Evolutionary conservation across 257 asterid species (phyloP), one percentile per base, ranked within the genome.

Genomic region (Sherardia arvensis): DNA sequence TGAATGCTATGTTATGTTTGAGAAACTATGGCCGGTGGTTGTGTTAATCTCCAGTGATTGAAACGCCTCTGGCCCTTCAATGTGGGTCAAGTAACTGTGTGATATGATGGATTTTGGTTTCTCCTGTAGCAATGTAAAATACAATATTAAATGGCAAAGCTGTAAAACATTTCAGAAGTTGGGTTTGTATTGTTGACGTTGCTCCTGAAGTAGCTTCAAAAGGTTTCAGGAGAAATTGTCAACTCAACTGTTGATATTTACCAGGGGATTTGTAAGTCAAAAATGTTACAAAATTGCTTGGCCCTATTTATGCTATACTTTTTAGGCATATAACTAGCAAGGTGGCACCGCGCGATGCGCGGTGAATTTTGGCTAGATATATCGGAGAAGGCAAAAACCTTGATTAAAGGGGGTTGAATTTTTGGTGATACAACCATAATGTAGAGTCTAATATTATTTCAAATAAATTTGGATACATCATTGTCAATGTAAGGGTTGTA

Each of bases 1-100:
- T 80, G 83, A 69, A n/a, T n/a, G n/a, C 61, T 66, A 73, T 69
- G 20, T 40, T 85, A 66, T 77, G 86, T 81, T 77, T 84, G 80
- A 74, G 83, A 70, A 74, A 78, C 75, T 38, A 38, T 38, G 47
- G 47, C 47, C 47, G 71, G 66, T 43, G 77, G 74, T 58, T 63
- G n/a, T n/a, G 65, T 69, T 38, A 49, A 62, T 61, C 76, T 70
- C 65, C 73, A 73, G 43, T 40, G 65, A 57, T 59, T 55, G 63
- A 59, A 66, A 73, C 78, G 66, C 71, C 61, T 27, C 66, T 64
- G 83, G 84, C 84, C 59, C 62, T 72, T 73, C 53, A 72, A 74
- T 65, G 56, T 38, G 59, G 34, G 78, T 78, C 74, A 67, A 69
- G 66, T 58, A 59, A 65, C 60, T 67, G 82, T 77, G 86, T 86